Percentiles rank a stretch among this genome's conserved stretches.
Evolutionary conservation across 2,329 filamentous ascomycete species (phyloP).

Genomic region (Penicillium sp.): DNA sequence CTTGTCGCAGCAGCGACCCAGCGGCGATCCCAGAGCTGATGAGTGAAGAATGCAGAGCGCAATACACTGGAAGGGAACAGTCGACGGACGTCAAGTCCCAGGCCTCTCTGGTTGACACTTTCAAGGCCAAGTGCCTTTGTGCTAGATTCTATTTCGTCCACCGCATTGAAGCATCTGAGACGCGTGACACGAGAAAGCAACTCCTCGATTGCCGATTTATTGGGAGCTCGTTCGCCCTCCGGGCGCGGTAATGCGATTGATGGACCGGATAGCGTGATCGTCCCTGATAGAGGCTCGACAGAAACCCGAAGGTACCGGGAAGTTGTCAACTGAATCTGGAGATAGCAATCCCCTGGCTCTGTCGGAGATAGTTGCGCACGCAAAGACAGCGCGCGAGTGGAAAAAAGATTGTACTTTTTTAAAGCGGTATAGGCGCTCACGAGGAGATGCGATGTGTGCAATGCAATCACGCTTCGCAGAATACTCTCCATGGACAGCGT

Average conservation of each 20-base stretch:
- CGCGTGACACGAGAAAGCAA: constrained; percentile 36
- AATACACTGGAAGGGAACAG: constrained; percentile 60
- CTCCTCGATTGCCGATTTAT: constrained; percentile 41
- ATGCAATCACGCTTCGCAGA: constrained; percentile 67
- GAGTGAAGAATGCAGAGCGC: constrained; percentile 59
- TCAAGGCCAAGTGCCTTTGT: constrained; percentile 38
- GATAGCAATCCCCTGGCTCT: constrained; percentile 61
- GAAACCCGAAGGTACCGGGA: constrained; percentile 56
- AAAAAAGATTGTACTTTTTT: constrained; percentile 56
- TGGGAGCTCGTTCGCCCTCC: constrained; percentile 61
- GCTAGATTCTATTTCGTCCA: constrained; percentile 38
- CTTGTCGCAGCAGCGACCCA: constrained; percentile 71
- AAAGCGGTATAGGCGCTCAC: constrained; percentile 60
- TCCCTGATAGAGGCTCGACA: constrained; percentile 74
- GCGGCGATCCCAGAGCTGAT: constrained; percentile 51
- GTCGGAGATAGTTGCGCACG: constrained; percentile 53
- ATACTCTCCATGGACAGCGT: constrained; percentile 69
- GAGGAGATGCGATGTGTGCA: constrained; percentile 68
- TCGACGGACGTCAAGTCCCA: constrained; percentile 48
- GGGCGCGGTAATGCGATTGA: constrained; percentile 52
- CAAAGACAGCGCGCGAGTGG: constrained; percentile 55
- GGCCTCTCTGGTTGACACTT: constrained; percentile 31
- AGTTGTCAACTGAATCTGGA: constrained; percentile 66
- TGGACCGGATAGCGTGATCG: constrained; percentile 64
- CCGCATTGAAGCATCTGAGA: constrained; percentile 37